phyloP scores from a whole-genome alignment of 179 eudicot genomes.

The Silene noctiflora region DNA sequence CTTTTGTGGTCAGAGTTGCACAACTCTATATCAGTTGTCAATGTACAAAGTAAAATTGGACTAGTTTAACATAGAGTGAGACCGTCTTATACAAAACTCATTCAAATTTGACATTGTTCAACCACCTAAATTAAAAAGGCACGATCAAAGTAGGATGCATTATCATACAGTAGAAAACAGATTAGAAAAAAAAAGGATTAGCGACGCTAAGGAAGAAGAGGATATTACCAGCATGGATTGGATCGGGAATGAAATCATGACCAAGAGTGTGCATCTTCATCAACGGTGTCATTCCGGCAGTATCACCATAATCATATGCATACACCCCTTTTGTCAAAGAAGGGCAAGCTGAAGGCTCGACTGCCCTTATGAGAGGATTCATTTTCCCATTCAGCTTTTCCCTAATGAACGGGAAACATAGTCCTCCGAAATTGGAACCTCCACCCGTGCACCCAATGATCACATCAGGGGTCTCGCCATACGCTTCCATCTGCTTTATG shows the following conservation, averaged over 20 bases:
- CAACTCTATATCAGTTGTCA: no score
- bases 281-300: constrained; percentile 92
- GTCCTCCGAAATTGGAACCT: constrained; percentile 91
- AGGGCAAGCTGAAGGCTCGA: constrained; percentile 95
- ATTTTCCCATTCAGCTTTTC: constrained; percentile 83
- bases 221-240: constrained; percentile 85
- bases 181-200: no score
- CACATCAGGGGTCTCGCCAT: constrained; percentile 84
- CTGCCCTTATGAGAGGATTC: constrained; percentile 82
- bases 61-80: no score
- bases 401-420: constrained; percentile 81
- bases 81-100: no score
- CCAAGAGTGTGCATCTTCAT: constrained; percentile 99
- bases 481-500: constrained; percentile 85
- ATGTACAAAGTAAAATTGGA: no score
- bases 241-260: constrained; percentile 94
- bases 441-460: constrained; percentile 98
- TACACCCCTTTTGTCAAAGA: constrained; percentile 83
- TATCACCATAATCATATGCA: constrained; percentile 93
- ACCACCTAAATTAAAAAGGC: no score
- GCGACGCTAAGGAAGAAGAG: neutral
- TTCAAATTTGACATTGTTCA: no score
- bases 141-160: no score
- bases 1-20: no score
- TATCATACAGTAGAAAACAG: no score